Evolutionary conservation across 78 protist genomes (phyloP).

Genomic region (Dictyostelium intermedium): DNA sequence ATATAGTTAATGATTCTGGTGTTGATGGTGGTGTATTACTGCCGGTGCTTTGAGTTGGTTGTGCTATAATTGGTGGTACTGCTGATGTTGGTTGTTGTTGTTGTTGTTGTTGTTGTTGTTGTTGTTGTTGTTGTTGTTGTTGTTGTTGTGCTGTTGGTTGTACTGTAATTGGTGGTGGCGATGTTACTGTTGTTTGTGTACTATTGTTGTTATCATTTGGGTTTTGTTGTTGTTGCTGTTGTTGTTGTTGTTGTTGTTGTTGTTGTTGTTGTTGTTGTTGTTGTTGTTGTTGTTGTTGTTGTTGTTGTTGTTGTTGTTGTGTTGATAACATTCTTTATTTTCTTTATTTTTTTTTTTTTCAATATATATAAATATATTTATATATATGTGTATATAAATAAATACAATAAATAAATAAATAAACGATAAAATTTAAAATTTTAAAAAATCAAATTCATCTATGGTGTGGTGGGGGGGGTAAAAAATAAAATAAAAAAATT

Average conservation of each 20-base stretch:
- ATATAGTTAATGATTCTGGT: conserved; percentile 5
- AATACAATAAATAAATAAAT: neutral
- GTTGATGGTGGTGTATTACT: conserved; percentile 5
- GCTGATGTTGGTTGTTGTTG: neutral
- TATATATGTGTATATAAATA: neutral
- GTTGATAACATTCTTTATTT: neutral
- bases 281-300: neutral
- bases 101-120: neutral
- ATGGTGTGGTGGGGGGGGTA: neutral
- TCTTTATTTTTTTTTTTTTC: neutral
- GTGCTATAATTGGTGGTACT: neutral
- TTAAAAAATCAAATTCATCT: neutral
- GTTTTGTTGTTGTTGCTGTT: neutral
- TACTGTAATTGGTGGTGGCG: neutral
- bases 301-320: neutral
- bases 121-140: neutral
- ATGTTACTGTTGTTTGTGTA: neutral
- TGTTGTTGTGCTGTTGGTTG: neutral
- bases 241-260: neutral
- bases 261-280: neutral
- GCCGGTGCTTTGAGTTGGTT: neutral
- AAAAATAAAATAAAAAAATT: neutral
- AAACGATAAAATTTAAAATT: neutral
- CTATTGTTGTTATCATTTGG: neutral
- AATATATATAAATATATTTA: neutral